Base-by-base conservation (phyloP, 352 stramenopile species). In the Phytophthora multivora region DNA sequence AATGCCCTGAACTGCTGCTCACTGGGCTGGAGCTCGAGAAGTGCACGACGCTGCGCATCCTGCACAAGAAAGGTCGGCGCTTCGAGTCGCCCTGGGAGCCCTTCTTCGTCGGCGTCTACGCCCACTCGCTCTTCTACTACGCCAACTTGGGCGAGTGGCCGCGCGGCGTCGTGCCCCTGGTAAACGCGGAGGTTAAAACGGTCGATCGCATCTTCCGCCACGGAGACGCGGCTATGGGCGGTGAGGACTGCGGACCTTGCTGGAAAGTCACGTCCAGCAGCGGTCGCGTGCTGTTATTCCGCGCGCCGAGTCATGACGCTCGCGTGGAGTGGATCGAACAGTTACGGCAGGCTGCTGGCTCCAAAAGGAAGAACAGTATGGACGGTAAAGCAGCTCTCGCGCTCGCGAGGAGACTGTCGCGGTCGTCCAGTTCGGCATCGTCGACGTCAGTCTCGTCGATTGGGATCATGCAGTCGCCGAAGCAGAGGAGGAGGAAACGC, bases 231-330 rank as follows among this genome's bases (percentile, higher is more conserved):
- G 36, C 48, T 40, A 31, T 12, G 40, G 47, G 8, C 0, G 71
- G 66, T 1, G 82, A 89, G 12, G 78, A 87, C 16, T 91, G 82
- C 19, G 83, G 83, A 1, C 80, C 80, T 30, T 91, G 83, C 71
- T 91, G 80, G 79, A 90, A 91, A 52, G 15, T 91, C 39, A 90
- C 76, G 60, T 87, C 78, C 8, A 75, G 51, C 26, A 70, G 66
- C 10, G 78, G 77, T 0, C 78, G 83, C 10, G 75, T 88, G 42
- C 47, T 91, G 38, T 69, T 91, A 36, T 91, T 91, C 54, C 80
- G 83, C 9, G 72, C 80, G n/a, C 66, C 71, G 11, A 83, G 76
- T 16, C 60, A 72, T 21, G 77, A 88, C 16, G 59, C 71, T 13
- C 75, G 83, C 1, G 23, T 76, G 6, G 59, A 78, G 16, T 91